Evolutionary conservation across 495 filamentous ascomycete species (phyloP).

Genomic region (Penicillium cosmopolitanum): DNA sequence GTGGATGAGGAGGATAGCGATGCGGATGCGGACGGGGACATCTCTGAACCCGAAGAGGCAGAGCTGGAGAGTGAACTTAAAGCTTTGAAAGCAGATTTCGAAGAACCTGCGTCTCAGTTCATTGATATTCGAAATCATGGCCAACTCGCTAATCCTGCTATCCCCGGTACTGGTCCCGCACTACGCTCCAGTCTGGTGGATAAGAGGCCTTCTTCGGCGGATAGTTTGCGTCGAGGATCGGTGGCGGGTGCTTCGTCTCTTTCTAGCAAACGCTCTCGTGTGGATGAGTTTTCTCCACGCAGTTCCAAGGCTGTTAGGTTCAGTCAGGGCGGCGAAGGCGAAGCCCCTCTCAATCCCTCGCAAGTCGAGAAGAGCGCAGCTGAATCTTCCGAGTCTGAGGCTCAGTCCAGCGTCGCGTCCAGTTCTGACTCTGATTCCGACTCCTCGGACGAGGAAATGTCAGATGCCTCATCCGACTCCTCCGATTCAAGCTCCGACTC

Average conservation of each 20-base stretch:
- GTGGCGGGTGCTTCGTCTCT: conserved; percentile 26
- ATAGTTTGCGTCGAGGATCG: conserved; percentile 20
- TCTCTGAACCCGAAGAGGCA: conserved; percentile 42
- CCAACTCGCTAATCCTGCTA: not conserved
- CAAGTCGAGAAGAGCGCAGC: not conserved
- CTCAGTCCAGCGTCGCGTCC: not conserved
- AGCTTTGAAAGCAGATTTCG: conserved; percentile 47
- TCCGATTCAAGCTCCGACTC: conserved; percentile 15
- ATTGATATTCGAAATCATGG: conserved; percentile 25
- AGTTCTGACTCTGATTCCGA: conserved; percentile 1
- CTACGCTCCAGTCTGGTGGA: conserved; percentile 24
- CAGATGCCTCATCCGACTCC: conserved; percentile 10
- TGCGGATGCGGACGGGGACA: conserved; percentile 29
- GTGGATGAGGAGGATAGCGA: conserved; percentile 43
- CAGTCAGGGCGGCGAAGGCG: conserved; percentile 22
- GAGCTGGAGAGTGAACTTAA: conserved; percentile 48
- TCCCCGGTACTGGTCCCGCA: conserved; percentile 7
- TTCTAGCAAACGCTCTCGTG: conserved; percentile 34
- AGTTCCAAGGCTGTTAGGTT: conserved; percentile 43
- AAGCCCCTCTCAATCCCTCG: conserved; percentile 4
- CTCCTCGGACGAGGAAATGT: conserved; percentile 8
- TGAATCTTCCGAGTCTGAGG: conserved; percentile 8
- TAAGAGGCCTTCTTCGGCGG: conserved; percentile 28
- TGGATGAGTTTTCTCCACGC: conserved; percentile 28
- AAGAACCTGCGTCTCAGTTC: conserved; percentile 32